Percentiles rank a stretch among this genome's conserved stretches.
These are phyloP conservation scores for Sarcodon sp. DNA, from an alignment of 768 basidiomycete species.

Conservation along the genomic window DNA sequence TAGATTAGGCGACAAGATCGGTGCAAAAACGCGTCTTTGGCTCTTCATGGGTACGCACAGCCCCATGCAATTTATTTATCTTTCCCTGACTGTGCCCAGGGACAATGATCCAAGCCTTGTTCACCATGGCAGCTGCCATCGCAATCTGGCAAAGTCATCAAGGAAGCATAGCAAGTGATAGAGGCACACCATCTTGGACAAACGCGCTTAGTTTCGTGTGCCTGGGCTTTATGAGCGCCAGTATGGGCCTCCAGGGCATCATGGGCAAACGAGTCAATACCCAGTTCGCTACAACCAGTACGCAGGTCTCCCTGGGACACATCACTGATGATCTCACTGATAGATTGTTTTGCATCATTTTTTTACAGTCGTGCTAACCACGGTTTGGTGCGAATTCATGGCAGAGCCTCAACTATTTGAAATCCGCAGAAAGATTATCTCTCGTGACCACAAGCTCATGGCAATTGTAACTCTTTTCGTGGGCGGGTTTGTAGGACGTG, in stretches of 20 bases:
- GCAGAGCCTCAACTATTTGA: conserved; percentile 68
- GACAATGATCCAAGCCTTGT: conserved; percentile 60
- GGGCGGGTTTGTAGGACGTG: conserved; percentile 59
- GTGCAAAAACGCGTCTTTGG: conserved; percentile 64
- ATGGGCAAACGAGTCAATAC: conserved; percentile 71
- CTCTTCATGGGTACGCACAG: conserved; percentile 33
- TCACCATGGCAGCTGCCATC: conserved; percentile 65
- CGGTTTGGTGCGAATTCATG: conserved; percentile 82
- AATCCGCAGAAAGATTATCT: conserved; percentile 31
- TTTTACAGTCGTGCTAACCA: conserved; percentile 62
- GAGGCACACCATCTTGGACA: conserved; percentile 62
- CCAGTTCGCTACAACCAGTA: conserved; percentile 68
- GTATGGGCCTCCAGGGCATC: conserved; percentile 78
- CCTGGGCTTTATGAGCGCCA: conserved; percentile 69
- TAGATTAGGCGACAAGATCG: conserved; percentile 74
- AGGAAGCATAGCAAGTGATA: conserved; percentile 32
- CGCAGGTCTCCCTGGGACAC: conserved; percentile 12
- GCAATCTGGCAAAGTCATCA: conserved; percentile 60
- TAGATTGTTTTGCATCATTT: background rate
- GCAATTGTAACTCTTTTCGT: conserved; percentile 59
- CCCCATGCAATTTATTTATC: background rate
- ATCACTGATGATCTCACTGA: background rate
- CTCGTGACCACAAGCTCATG: conserved; percentile 62
- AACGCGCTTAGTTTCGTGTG: conserved; percentile 53
- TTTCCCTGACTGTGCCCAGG: background rate